A percentile compares a stretch with the other conserved stretches of the same genome.
These are phyloP conservation scores for Xylariaceae sp. DNA, from an alignment of 2,329 filamentous ascomycete species.

Conservation along the genomic window DNA sequence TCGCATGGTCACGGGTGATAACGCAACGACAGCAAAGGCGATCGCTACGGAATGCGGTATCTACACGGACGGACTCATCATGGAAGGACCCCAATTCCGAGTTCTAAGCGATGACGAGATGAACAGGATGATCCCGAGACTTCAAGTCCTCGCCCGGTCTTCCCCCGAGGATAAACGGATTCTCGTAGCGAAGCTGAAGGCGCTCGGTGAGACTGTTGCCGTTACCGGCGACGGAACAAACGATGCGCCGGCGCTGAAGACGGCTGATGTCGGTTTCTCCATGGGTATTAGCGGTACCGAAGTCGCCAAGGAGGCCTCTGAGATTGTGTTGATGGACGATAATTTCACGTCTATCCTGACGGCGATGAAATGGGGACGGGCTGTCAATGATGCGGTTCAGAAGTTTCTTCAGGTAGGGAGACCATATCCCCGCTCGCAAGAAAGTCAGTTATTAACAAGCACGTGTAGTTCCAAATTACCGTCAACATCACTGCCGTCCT, in stretches of 20 bases:
- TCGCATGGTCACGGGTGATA: conserved; percentile 72
- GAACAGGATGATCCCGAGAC: conserved; percentile 50
- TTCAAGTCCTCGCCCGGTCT: conserved; percentile 60
- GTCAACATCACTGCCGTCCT: conserved; percentile 65
- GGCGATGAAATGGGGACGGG: conserved; percentile 62
- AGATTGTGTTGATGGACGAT: conserved; percentile 62
- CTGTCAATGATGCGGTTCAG: conserved; percentile 62
- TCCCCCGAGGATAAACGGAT: conserved; percentile 63
- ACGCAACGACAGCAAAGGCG: conserved; percentile 64
- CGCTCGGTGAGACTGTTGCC: conserved; percentile 57
- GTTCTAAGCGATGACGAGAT: conserved; percentile 55
- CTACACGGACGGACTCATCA: conserved; percentile 54
- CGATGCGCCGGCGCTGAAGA: conserved; percentile 59
- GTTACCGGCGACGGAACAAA: conserved; percentile 64
- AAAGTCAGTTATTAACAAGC: conserved; percentile 4
- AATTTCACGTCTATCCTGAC: conserved; percentile 63
- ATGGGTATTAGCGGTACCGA: conserved; percentile 64
- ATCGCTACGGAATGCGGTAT: conserved; percentile 72
- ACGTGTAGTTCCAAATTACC: conserved; percentile 55
- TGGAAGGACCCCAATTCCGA: conserved; percentile 65
- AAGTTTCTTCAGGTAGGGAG: conserved; percentile 55
- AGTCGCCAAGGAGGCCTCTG: conserved; percentile 63
- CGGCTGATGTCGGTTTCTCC: conserved; percentile 61
- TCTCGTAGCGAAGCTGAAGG: conserved; percentile 55
- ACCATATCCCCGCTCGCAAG: background rate